A percentile compares a stretch with the other conserved stretches of the same genome.
Evolutionary conservation across 1,284 basidiomycete species (phyloP).

Genomic region (Singerocomus rubriflavus): DNA sequence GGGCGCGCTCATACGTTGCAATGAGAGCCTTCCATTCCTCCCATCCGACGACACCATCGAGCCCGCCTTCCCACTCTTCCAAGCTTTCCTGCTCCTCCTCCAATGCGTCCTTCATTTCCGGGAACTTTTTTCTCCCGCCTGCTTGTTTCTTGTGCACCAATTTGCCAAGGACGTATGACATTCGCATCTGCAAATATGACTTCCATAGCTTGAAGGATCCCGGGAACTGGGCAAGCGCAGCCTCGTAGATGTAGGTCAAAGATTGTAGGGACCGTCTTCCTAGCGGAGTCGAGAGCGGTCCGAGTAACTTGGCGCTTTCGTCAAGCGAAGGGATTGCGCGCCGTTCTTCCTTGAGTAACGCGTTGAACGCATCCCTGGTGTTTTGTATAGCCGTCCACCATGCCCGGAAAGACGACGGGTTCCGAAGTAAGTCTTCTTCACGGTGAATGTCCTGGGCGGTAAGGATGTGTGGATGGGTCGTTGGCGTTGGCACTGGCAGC

Average conservation of each 20-base stretch:
- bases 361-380: conserved; percentile 63
- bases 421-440: conserved; percentile 95
- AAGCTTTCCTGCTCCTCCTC: conserved; percentile 79
- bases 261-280: conserved; percentile 78
- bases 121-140: conserved; percentile 84
- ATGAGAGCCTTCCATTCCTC: conserved; percentile 93
- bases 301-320: conserved; percentile 55
- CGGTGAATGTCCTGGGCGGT: conserved; percentile 76
- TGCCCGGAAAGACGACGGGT: conserved; percentile 85
- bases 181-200: conserved; percentile 82
- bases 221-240: conserved; percentile 86
- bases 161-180: conserved; percentile 85
- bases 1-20: conserved; percentile 86
- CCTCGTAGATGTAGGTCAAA: conserved; percentile 89
- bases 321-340: conserved; percentile 42
- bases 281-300: conserved; percentile 70
- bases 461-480: conserved; percentile 75
- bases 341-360: conserved; percentile 56
- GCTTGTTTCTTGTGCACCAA: conserved; percentile 67
- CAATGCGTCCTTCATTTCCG: conserved; percentile 83
- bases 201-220: conserved; percentile 95
- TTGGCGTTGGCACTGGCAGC: conserved; percentile 79
- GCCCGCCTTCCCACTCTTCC: conserved; percentile 79
- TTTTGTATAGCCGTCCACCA: conserved; percentile 89
- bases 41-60: conserved; percentile 89